A percentile compares a stretch with the other conserved stretches of the same genome.
These are phyloP conservation scores for Pythium aphanidermatum DNA, from an alignment of 352 stramenopile genomes.

Conservation along the genomic window DNA sequence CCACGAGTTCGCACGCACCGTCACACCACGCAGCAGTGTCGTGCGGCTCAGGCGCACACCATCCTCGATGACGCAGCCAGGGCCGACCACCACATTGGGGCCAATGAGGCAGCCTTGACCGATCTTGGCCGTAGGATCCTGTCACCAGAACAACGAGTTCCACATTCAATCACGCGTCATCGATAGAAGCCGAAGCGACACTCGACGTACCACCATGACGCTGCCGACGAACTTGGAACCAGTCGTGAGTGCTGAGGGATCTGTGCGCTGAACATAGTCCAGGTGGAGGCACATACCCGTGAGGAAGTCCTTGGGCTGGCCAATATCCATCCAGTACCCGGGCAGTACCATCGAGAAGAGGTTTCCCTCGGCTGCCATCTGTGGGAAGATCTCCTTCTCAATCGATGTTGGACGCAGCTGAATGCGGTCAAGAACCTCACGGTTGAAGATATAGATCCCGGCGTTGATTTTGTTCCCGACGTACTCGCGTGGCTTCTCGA, in stretches of 20 bases:
- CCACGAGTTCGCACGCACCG: slow-evolving; percentile 74
- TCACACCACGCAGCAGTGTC: slow-evolving; percentile 72
- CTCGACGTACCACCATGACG: slow-evolving; percentile 58
- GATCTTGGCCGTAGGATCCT: slow-evolving; percentile 69
- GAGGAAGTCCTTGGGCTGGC: slow-evolving; percentile 87
- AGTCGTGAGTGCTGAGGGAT: slow-evolving; percentile 38
- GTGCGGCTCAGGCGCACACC: slow-evolving; percentile 79
- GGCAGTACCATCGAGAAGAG: slow-evolving; percentile 81
- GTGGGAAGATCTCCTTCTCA: slow-evolving; percentile 88
- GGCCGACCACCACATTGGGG: slow-evolving; percentile 80
- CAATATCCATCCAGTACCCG: slow-evolving; percentile 91
- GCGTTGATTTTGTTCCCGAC: slow-evolving; percentile 90
- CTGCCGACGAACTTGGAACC: slow-evolving; percentile 78
- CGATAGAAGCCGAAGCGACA: too few species aligned
- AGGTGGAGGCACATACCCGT: slow-evolving; percentile 84
- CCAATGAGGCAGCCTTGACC: slow-evolving; percentile 77
- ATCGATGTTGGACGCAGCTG: slow-evolving; percentile 85
- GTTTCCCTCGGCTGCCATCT: slow-evolving; percentile 85
- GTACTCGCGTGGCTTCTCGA: slow-evolving; percentile 87
- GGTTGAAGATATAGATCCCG: slow-evolving; percentile 89
- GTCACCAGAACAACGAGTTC: neutral
- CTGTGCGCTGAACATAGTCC: slow-evolving; percentile 54
- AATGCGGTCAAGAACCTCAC: slow-evolving; percentile 83
- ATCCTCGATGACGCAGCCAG: slow-evolving; percentile 80
- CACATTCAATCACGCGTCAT: too few species aligned